These are phyloP conservation scores for Alloteropsis angusta DNA, from an alignment of 202 grass and related monocot species.

Conservation along the genomic window DNA sequence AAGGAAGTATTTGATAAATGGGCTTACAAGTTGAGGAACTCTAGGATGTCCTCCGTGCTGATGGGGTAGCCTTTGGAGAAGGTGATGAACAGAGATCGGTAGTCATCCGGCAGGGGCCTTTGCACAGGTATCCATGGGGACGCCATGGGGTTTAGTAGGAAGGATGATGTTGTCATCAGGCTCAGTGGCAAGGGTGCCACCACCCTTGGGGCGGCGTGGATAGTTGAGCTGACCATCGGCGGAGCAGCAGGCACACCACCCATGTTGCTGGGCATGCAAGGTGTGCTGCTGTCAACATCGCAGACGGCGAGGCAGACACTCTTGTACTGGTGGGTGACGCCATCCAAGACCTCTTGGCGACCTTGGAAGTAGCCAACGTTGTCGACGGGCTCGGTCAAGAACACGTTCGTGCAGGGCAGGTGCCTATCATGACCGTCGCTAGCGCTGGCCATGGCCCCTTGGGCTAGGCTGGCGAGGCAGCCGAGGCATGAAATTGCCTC, in stretches of 20 bases:
- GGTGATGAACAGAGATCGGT: constrained; percentile 62
- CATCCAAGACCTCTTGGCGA: neutral
- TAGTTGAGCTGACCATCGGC: neutral
- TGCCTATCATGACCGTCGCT: neutral
- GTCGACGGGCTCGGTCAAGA: constrained; percentile 27
- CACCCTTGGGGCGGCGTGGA: too few species aligned
- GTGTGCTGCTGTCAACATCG: neutral
- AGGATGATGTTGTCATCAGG: neutral
- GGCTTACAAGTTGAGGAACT: constrained; percentile 55
- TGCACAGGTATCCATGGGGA: constrained; percentile 26
- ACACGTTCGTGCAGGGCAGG: constrained; percentile 45
- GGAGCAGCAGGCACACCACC: neutral
- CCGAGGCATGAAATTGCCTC: constrained; percentile 53
- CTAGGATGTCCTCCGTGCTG: constrained; percentile 34
- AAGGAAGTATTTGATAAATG: neutral
- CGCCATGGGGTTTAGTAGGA: constrained; percentile 39
- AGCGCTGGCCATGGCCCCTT: too few species aligned
- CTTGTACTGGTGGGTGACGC: constrained; percentile 22
- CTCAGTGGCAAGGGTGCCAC: constrained; percentile 16
- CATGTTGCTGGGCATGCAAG: neutral
- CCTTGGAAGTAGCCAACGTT: constrained; percentile 35
- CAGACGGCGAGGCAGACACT: constrained; percentile 39
- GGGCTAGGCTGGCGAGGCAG: neutral
- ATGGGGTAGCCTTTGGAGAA: constrained; percentile 66
- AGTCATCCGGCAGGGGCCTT: constrained; percentile 29